Percentiles rank a stretch among this genome's conserved stretches.
These are phyloP conservation scores for Phanerochaete sordida DNA, from an alignment of 768 basidiomycete genomes.

Conservation along the genomic window DNA sequence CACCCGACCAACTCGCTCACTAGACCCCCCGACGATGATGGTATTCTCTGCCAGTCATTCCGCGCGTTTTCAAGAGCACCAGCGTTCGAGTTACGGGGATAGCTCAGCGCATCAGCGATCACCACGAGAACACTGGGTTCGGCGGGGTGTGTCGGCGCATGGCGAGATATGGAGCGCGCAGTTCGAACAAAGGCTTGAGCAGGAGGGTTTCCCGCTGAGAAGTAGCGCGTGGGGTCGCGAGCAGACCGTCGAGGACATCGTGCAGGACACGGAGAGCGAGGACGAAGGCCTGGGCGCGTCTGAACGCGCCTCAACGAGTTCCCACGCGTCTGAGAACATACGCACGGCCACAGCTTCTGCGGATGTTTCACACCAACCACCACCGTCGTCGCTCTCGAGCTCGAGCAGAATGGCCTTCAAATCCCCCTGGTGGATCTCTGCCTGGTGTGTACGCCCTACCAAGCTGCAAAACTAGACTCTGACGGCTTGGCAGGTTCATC, in stretches of 20 bases:
- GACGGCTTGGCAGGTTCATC: conserved; percentile 46
- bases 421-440: conserved; percentile 11
- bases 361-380: conserved; percentile 6
- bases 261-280: neutral
- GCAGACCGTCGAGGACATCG: neutral
- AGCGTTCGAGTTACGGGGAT: neutral
- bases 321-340: neutral
- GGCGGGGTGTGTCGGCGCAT: conserved; percentile 6
- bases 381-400: neutral
- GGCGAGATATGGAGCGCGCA: conserved; percentile 12
- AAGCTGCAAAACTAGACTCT: neutral
- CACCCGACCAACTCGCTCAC: neutral
- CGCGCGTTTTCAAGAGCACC: neutral
- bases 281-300: conserved; percentile 6
- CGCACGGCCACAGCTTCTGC: neutral
- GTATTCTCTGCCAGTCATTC: conserved; percentile 13
- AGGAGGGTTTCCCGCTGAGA: neutral
- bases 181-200: neutral
- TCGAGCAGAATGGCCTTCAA: conserved; percentile 11
- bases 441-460: conserved; percentile 5
- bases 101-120: neutral
- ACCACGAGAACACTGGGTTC: conserved; percentile 7
- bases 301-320: neutral
- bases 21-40: neutral
- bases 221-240: neutral